phyloP scores from a whole-genome alignment of 306 rosid species.

The Cicer bijugum region DNA sequence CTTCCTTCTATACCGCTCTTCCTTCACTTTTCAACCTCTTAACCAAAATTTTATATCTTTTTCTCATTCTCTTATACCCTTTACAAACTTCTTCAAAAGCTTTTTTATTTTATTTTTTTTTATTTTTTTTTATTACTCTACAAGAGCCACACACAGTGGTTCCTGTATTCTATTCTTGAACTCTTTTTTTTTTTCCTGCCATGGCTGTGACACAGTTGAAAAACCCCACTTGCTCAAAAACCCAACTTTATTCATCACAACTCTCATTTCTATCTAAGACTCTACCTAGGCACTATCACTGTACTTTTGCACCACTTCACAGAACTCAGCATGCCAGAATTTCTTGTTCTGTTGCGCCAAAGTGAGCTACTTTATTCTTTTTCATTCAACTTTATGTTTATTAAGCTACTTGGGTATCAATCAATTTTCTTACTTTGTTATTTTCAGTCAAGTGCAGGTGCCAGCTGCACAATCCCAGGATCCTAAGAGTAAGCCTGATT shows the following conservation, averaged over 20 bases:
- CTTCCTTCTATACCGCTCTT: conserved; percentile 16
- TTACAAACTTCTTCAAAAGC: conserved; percentile 12
- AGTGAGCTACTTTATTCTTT: conserved; percentile 52
- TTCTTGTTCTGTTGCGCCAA: conserved; percentile 79
- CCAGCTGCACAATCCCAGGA: conserved; percentile 56
- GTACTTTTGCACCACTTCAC: conserved; percentile 49
- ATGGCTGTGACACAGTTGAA: conserved; percentile 81
- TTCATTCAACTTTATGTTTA: not conserved
- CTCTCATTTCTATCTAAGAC: conserved; percentile 57
- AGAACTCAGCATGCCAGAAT: conserved; percentile 52
- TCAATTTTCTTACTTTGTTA: not conserved
- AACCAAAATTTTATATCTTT: conserved; percentile 31
- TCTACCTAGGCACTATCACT: conserved; percentile 45
- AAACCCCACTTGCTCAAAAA: conserved; percentile 52
- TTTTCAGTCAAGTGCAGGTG: conserved; percentile 73
- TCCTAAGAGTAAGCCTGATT: conserved; percentile 67
- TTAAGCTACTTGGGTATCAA: conserved; percentile 35
- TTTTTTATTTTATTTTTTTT: too few species aligned
- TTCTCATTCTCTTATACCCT: not conserved
- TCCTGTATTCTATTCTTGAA: not conserved
- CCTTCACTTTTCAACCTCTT: conserved; percentile 43
- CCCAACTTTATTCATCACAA: conserved; percentile 58
- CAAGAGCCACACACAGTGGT: not conserved
- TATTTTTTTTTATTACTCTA: conserved; percentile 19
- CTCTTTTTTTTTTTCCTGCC: conserved; percentile 34